phyloP scores from a whole-genome alignment of 164 flowering plant species.

The Chimonanthus praecox region DNA sequence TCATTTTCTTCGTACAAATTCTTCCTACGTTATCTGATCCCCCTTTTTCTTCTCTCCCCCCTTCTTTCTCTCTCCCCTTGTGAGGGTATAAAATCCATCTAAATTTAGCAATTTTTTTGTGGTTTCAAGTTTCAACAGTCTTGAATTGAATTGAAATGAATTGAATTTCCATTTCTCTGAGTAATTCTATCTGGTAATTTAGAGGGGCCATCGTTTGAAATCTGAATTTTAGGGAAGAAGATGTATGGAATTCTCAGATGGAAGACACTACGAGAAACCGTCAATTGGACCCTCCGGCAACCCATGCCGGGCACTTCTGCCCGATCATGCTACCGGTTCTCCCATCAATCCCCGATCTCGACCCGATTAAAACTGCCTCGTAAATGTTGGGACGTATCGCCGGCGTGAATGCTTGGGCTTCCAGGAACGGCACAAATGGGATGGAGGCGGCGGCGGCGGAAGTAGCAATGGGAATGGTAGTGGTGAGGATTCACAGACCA shows the following conservation, averaged over 20 bases:
- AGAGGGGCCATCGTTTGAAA: background rate
- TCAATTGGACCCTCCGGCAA: slow-evolving; percentile 8
- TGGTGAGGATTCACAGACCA: slow-evolving; percentile 17
- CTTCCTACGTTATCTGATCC: background rate
- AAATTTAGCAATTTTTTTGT: too few species aligned
- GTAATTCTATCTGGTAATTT: background rate
- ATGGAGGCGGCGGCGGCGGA: slow-evolving; percentile 26
- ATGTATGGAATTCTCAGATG: slow-evolving; percentile 29
- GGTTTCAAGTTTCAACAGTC: too few species aligned
- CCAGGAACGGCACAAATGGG: slow-evolving; percentile 80
- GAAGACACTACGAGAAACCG: slow-evolving; percentile 20
- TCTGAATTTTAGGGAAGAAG: background rate
- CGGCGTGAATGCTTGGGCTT: slow-evolving; percentile 33
- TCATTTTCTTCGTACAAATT: background rate
- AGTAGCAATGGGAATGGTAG: slow-evolving; percentile 9
- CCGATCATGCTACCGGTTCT: slow-evolving; percentile 11
- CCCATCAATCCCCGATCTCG: slow-evolving; percentile 25
- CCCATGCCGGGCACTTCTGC: background rate
- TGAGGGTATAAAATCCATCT: background rate
- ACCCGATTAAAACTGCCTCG: slow-evolving; percentile 29
- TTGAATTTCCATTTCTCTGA: background rate
- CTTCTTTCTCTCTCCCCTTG: background rate
- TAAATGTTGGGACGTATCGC: slow-evolving; percentile 19
- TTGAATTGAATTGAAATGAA: too few species aligned
- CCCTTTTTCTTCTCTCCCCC: background rate